Conservation (phyloP, 1,139 yeast species). For the Suhomyces anneliseae region DNA sequence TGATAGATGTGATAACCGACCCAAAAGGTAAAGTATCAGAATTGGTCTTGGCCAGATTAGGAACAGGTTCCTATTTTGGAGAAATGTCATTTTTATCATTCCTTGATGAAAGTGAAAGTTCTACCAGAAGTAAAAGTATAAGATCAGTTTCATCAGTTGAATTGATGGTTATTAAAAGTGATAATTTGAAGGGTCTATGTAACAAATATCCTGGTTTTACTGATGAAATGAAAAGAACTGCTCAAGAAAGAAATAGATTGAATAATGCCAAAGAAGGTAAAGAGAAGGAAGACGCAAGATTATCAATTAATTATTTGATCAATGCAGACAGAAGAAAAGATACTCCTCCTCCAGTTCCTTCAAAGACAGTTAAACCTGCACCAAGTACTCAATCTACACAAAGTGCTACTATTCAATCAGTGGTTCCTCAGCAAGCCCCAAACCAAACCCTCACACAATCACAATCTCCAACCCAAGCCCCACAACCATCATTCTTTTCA, state of each 20-base stretch:
- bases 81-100: slow-evolving; percentile 68
- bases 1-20: slow-evolving; percentile 42
- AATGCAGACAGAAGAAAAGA: slow-evolving; percentile 13
- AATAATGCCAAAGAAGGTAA: slow-evolving; percentile 14
- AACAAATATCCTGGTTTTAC: slow-evolving; percentile 56
- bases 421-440: too few species aligned
- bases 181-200: slow-evolving; percentile 53
- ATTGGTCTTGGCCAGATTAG: slow-evolving; percentile 55
- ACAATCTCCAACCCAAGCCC: background rate
- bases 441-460: too few species aligned
- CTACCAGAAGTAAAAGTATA: slow-evolving; percentile 57
- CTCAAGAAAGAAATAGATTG: slow-evolving; percentile 45
- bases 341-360: background rate
- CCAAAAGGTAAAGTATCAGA: slow-evolving; percentile 23
- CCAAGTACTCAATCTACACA: background rate
- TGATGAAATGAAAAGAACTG: slow-evolving; percentile 61
- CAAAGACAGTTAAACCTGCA: background rate
- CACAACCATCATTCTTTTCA: slow-evolving; percentile 10
- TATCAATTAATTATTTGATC: slow-evolving; percentile 24
- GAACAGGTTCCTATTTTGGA: slow-evolving; percentile 69
- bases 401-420: too few species aligned
- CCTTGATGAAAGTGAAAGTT: slow-evolving; percentile 32
- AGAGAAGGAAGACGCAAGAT: slow-evolving; percentile 9
- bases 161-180: slow-evolving; percentile 57
- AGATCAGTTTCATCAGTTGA: slow-evolving; percentile 62